Conservation (phyloP, 116 monocot species). For the Zostera marina region DNA sequence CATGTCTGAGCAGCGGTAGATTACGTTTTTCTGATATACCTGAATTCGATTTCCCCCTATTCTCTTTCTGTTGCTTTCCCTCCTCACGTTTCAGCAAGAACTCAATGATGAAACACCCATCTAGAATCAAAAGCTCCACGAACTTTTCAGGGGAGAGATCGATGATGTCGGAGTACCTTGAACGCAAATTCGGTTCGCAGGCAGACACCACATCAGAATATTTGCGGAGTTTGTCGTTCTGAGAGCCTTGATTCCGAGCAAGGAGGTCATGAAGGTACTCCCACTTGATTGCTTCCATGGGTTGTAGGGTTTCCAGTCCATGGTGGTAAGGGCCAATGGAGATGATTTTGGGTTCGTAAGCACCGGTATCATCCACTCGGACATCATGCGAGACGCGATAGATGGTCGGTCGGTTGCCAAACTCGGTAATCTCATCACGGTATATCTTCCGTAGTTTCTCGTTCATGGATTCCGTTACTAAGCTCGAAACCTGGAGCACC, state of each 20-base stretch:
- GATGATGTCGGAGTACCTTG: constrained; percentile 6
- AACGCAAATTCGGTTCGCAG: not conserved
- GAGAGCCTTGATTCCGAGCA: not conserved
- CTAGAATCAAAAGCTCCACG: constrained; percentile 23
- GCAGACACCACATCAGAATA: not conserved
- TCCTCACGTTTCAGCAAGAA: not conserved
- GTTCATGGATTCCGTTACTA: constrained; percentile 2
- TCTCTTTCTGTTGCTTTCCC: not conserved
- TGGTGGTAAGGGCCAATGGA: constrained; percentile 26
- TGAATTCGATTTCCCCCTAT: not conserved
- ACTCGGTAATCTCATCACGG: not conserved
- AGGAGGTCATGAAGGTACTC: constrained; percentile 11
- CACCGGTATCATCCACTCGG: not conserved
- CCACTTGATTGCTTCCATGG: constrained; percentile 19
- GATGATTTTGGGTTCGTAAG: constrained; percentile 15
- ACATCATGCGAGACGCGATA: constrained; percentile 2
- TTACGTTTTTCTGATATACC: not conserved
- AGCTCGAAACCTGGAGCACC: not conserved
- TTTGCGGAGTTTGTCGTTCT: not conserved
- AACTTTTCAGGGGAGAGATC: not conserved
- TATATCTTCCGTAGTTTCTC: not conserved
- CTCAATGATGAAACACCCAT: constrained; percentile 27
- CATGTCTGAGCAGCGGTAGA: constrained; percentile 3
- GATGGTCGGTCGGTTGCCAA: constrained; percentile 3
- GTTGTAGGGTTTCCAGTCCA: not conserved